phyloP scores from a whole-genome alignment of 768 basidiomycete species.

The Boletus vinaceobasis region DNA sequence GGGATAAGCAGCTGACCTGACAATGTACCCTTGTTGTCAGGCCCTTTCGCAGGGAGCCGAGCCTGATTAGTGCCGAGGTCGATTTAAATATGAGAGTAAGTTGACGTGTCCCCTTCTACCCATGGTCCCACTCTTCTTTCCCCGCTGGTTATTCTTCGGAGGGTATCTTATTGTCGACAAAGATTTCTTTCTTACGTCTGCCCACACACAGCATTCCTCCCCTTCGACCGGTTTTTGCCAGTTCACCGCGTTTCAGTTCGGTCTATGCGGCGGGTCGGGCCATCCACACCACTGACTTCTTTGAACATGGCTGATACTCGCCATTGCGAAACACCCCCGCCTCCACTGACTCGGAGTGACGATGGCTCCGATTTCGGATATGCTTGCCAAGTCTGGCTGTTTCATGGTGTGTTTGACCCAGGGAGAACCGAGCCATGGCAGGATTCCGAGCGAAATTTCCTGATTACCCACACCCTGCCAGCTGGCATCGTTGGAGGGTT shows the following conservation, averaged over 20 bases:
- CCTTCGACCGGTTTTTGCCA: neutral
- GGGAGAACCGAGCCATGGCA: too few species aligned
- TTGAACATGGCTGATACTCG: too few species aligned
- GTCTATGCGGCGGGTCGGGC: too few species aligned
- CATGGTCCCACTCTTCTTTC: neutral
- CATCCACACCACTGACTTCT: too few species aligned
- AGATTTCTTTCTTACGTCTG: too few species aligned
- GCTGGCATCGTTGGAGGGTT: constrained; percentile 9
- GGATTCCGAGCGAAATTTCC: constrained; percentile 1
- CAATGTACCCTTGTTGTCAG: neutral
- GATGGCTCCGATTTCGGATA: neutral
- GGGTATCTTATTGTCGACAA: too few species aligned
- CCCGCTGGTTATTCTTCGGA: too few species aligned
- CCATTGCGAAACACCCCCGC: too few species aligned
- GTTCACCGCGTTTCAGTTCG: neutral
- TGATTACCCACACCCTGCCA: neutral
- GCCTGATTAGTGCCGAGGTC: neutral
- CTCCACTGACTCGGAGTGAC: too few species aligned
- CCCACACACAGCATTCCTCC: too few species aligned
- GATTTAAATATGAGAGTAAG: neutral
- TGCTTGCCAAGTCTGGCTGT: neutral
- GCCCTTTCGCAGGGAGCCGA: neutral
- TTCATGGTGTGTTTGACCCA: neutral
- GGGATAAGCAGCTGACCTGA: neutral
- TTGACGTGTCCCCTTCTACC: neutral